Base-by-base conservation (phyloP, 176 grass and related monocot species). In the Oryza meridionalis region DNA sequence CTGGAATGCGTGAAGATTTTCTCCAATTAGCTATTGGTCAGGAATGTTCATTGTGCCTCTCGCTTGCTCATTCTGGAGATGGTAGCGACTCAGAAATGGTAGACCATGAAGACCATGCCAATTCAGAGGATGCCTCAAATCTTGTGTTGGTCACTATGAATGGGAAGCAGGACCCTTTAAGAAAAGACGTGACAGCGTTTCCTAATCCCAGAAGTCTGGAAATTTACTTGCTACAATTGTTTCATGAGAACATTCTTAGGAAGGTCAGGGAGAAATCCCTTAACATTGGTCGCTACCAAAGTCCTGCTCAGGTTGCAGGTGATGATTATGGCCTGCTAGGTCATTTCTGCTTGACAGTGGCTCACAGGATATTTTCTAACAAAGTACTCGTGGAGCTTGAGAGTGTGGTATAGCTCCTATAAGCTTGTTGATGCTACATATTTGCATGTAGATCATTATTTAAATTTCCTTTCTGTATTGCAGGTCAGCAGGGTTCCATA, bases 11-110 rank as follows among this genome's bases (percentile, higher is more conserved):
- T 9, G 90, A 98, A 86, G 91, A 93, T 81, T 90, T 98, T 86
- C 87, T 98, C 82, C 91, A 98, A 65, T 82, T 98, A 86, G 87
- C 92, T 10, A 89, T 98, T 92, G 93, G 91, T 81, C 96, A 92
- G 80, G 91, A 95, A 67, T 92, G 70, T 84, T 94, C 88, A 7
- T 81, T 98, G 86, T 94, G 89, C 58, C 84, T 98, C 69, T 93
- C 77, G 1, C 93, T 98, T 81, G 81, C 76, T 68, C 81, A 86
- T 47, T 90, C 77, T 85, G 88, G 66, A 71, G 65, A 82, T 47
- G 81, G 85, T 35, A 80, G 79, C 72, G 87, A 74, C 24, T 76
- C 82, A 50, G 80, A 80, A 76, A 83, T 86, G 62, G 72, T 63
- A 35, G 90, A 67, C 26, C 44, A 70, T 59, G 76, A 40, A 53